phyloP scores from a whole-genome alignment of 2,329 filamentous ascomycete species.

The Mycosphaerella arachidis region DNA sequence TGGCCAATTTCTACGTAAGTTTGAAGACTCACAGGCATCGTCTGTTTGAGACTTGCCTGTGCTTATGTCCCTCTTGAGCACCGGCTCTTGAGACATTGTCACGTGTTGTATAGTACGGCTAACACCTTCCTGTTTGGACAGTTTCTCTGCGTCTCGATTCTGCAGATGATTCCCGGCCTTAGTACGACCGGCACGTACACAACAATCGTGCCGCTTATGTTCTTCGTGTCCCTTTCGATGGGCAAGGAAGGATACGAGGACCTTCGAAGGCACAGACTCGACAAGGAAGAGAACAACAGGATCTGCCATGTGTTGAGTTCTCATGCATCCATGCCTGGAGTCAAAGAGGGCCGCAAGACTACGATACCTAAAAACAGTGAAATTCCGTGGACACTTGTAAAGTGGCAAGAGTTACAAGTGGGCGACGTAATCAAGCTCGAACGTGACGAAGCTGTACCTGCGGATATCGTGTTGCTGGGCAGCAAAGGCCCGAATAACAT shows the following conservation, averaged over 20 bases:
- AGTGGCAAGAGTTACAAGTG: conserved; percentile 75
- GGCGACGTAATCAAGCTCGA: conserved; percentile 73
- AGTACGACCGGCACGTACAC: conserved; percentile 87
- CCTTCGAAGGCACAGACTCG: conserved; percentile 73
- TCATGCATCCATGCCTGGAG: conserved; percentile 8
- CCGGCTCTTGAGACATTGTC: too few relatives aligned
- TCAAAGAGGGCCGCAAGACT: neutral
- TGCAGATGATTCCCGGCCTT: conserved; percentile 86
- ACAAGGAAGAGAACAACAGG: conserved; percentile 70
- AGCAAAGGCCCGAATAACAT: conserved; percentile 70
- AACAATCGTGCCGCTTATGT: conserved; percentile 73
- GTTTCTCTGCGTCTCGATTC: conserved; percentile 76
- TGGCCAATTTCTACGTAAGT: conserved; percentile 76
- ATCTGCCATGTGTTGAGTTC: conserved; percentile 21
- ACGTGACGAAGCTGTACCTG: conserved; percentile 70
- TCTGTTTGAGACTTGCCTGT: too few relatives aligned
- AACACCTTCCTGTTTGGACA: too few relatives aligned
- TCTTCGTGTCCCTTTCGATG: conserved; percentile 85
- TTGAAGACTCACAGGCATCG: too few relatives aligned
- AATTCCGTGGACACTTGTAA: conserved; percentile 58
- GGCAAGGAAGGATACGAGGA: conserved; percentile 91
- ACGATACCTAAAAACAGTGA: conserved; percentile 7
- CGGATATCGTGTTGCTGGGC: conserved; percentile 71
- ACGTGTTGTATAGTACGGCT: too few relatives aligned
- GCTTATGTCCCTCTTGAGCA: too few relatives aligned